Conservation (phyloP, 345 rosid genomes). For the Laguncularia racemosa region DNA sequence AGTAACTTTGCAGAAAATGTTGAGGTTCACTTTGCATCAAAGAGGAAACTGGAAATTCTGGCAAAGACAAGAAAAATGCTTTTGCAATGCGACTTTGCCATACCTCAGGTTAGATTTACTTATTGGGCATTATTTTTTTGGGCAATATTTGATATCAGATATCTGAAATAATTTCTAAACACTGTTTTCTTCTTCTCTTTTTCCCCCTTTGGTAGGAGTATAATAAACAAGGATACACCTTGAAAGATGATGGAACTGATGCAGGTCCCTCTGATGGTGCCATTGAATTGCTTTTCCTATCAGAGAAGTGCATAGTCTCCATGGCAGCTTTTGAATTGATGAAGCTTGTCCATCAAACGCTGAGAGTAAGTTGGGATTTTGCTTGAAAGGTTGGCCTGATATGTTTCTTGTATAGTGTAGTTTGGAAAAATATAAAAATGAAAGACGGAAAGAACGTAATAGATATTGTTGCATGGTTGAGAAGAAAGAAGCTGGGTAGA, state of each 20-base stretch:
- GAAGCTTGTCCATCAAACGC: constrained; percentile 77
- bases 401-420: not conserved
- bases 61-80: constrained; percentile 82
- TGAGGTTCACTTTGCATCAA: constrained; percentile 93
- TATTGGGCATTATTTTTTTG: too few species aligned
- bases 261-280: constrained; percentile 37
- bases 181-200: constrained; percentile 6
- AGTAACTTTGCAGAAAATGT: constrained; percentile 81
- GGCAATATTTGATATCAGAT: not conserved
- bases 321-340: constrained; percentile 77
- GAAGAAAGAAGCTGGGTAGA: too few species aligned
- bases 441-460: not conserved
- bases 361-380: constrained; percentile 36
- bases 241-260: constrained; percentile 22
- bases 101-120: constrained; percentile 53
- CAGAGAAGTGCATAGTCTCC: constrained; percentile 78
- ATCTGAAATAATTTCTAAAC: not conserved
- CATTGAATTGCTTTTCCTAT: constrained; percentile 66
- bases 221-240: constrained; percentile 22
- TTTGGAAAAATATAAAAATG: constrained; percentile 1
- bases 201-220: constrained; percentile 47
- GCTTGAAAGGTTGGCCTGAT: not conserved
- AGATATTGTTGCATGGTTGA: too few species aligned
- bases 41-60: constrained; percentile 74
- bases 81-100: constrained; percentile 64